Base-by-base conservation (phyloP, 345 rosid genomes). In the Melaleuca alternifolia region DNA sequence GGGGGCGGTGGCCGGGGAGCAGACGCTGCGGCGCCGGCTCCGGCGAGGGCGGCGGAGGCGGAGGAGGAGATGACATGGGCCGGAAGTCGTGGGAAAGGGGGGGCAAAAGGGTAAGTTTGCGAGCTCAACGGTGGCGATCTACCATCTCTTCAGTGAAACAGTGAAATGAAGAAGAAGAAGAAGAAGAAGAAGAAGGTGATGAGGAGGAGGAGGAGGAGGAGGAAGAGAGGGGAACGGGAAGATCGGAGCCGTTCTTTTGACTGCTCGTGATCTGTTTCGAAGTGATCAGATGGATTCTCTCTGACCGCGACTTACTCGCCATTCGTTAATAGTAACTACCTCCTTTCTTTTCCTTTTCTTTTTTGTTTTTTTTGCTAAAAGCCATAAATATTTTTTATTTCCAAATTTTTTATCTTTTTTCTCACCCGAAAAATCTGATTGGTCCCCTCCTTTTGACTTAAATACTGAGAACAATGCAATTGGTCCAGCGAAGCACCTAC, bases 41-140 rank as follows among this genome's bases (percentile, higher is more conserved):
- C 28, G 89, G 90, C 14, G 89, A 50, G n/a, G 57, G 51, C 82
- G 94, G 95, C 93, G 93, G 86, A 53, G 86, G 71, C 1, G 61
- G 77, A 7, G 85, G 37, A 11, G 76, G 56, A 26, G 83, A 62
- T 5, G 88, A 52, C 88, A 87, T 87, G 14, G 54, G 18, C 18
- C 54, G 54, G 62, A 30, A 48, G 51, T 11, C 12, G 62, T 24
- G 6, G 41, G 50, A 41, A 41, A 4, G 51, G 51, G 46, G 20
- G 11, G 44, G 56, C 21, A 18, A 41, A 83, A 37, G 37, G 24
- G 21, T 1, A 16, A 62, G 76, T 62, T 62, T 13, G 10, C 21
- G 46, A 71, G 79, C 48, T 71, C 79, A 71, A 44, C 79, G 79
- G 48, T 10, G 79, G 79, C 24, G 48, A 71, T 71, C 79, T 33